phyloP scores from a whole-genome alignment of 352 stramenopile genomes.

The Globisporangium acanthophoron region DNA sequence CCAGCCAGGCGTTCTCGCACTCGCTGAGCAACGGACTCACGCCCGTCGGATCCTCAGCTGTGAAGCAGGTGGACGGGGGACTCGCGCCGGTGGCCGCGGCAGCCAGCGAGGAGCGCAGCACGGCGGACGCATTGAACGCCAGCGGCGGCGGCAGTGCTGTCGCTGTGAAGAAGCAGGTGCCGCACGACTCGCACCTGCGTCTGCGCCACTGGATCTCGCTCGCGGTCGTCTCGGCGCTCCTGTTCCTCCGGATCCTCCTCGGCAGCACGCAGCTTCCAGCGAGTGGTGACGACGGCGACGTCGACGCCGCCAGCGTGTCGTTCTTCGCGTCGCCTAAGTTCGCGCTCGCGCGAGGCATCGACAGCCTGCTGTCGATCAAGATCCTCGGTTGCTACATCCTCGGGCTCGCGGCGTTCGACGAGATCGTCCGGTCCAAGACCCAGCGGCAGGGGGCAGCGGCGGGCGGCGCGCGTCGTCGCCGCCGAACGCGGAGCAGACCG shows the following conservation, averaged over 20 bases:
- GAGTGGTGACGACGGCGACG: not conserved
- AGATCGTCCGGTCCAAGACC: conserved; percentile 17
- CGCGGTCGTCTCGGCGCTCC: conserved; percentile 20
- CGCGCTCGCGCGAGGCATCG: conserved; percentile 21
- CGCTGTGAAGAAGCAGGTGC: not conserved
- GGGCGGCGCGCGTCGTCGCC: not conserved
- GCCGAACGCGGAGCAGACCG: conserved; percentile 2
- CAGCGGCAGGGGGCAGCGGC: conserved; percentile 7
- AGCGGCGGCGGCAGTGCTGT: too few relatives aligned
- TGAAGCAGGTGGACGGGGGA: not conserved
- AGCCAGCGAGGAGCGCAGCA: not conserved
- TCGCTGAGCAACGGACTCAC: not conserved
- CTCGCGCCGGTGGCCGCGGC: not conserved
- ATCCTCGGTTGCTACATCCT: conserved; percentile 44
- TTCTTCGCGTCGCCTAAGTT: not conserved
- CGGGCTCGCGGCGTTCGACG: conserved; percentile 51
- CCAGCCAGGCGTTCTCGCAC: conserved; percentile 3
- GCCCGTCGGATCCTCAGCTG: not conserved
- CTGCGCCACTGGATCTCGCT: conserved; percentile 49
- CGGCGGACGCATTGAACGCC: too few relatives aligned
- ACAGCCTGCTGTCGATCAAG: conserved; percentile 47
- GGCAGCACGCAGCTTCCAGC: not conserved
- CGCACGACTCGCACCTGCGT: conserved; percentile 38
- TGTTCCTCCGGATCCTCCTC: conserved; percentile 30
- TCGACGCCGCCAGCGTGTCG: not conserved